Percentiles rank a stretch among this genome's conserved stretches.
Conservation (phyloP, 1,139 yeast genomes). For the Suhomyces terraborum region DNA sequence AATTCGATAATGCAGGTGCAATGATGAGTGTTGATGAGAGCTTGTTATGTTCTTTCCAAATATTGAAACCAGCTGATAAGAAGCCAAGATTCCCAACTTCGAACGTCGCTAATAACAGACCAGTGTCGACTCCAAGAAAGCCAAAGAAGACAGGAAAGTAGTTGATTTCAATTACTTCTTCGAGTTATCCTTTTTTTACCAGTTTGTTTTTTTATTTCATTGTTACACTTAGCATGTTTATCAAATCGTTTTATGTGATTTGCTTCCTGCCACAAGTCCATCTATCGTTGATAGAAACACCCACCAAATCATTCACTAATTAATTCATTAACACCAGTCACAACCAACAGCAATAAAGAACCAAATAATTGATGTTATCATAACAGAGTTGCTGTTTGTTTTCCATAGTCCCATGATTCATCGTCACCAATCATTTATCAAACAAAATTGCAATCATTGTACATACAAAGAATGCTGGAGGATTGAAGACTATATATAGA, state of each 20-base stretch:
- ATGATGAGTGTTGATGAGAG: slow-evolving; percentile 99
- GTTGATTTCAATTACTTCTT: slow-evolving; percentile 6
- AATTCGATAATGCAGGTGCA: slow-evolving; percentile 97
- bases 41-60: slow-evolving; percentile 94
- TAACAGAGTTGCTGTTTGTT: slow-evolving; percentile 9
- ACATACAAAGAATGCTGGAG: slow-evolving; percentile 14
- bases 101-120: slow-evolving; percentile 52
- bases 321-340: slow-evolving; percentile 6
- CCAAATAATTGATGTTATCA: slow-evolving; percentile 7
- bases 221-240: slow-evolving; percentile 6
- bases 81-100: slow-evolving; percentile 68
- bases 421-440: slow-evolving; percentile 2
- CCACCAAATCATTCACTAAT: slow-evolving; percentile 6
- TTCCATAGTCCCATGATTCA: slow-evolving; percentile 8
- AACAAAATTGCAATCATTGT: slow-evolving; percentile 11
- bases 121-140: slow-evolving; percentile 70
- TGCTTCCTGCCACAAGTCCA: slow-evolving; percentile 8
- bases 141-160: slow-evolving; percentile 64
- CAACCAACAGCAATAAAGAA: slow-evolving; percentile 10
- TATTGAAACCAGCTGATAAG: slow-evolving; percentile 96
- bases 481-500: slow-evolving; percentile 12
- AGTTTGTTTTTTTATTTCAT: slow-evolving; percentile 7
- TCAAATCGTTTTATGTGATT: slow-evolving; percentile 1
- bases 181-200: slow-evolving; percentile 7
- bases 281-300: slow-evolving; percentile 6